Conservation (phyloP, 495 filamentous ascomycete genomes). For the Umbilicaria muhlenbergii region DNA sequence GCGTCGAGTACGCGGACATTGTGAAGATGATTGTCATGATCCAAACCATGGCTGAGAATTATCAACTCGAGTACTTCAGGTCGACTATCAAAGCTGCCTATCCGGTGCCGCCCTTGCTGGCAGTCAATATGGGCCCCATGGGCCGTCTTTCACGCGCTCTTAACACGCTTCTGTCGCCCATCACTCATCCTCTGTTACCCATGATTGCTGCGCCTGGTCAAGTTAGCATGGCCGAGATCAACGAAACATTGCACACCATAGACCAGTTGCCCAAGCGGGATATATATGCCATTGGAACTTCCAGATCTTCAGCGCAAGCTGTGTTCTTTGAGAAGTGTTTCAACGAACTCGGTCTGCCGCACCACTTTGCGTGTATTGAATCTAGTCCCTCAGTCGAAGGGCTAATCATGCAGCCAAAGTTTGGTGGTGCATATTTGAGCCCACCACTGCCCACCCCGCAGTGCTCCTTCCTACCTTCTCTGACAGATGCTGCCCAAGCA, state of each 20-base stretch:
- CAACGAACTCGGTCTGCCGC: slow-evolving; percentile 73
- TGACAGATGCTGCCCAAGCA: slow-evolving; percentile 56
- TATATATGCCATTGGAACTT: slow-evolving; percentile 63
- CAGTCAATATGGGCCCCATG: slow-evolving; percentile 72
- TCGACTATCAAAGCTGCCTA: slow-evolving; percentile 53
- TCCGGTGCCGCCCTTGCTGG: slow-evolving; percentile 55
- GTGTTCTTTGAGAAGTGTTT: slow-evolving; percentile 81
- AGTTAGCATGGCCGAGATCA: slow-evolving; percentile 70
- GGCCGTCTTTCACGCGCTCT: slow-evolving; percentile 67
- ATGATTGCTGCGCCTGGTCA: slow-evolving; percentile 77
- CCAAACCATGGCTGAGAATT: slow-evolving; percentile 63
- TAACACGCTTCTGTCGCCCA: slow-evolving; percentile 72
- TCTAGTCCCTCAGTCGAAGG: slow-evolving; percentile 46
- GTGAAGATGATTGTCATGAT: slow-evolving; percentile 82
- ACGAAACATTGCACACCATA: slow-evolving; percentile 59
- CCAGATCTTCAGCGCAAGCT: slow-evolving; percentile 54
- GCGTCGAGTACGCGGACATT: slow-evolving; percentile 60
- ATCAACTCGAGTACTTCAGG: slow-evolving; percentile 76
- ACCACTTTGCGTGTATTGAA: slow-evolving; percentile 62
- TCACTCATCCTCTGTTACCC: slow-evolving; percentile 69
- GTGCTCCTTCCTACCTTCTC: slow-evolving; percentile 39
- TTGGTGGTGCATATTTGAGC: slow-evolving; percentile 67
- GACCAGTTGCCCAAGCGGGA: slow-evolving; percentile 65
- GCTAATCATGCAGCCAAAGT: slow-evolving; percentile 50
- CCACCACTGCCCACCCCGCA: slow-evolving; percentile 38